Conservation (phyloP, 106 monocot species). For the Triglochin maritima region DNA sequence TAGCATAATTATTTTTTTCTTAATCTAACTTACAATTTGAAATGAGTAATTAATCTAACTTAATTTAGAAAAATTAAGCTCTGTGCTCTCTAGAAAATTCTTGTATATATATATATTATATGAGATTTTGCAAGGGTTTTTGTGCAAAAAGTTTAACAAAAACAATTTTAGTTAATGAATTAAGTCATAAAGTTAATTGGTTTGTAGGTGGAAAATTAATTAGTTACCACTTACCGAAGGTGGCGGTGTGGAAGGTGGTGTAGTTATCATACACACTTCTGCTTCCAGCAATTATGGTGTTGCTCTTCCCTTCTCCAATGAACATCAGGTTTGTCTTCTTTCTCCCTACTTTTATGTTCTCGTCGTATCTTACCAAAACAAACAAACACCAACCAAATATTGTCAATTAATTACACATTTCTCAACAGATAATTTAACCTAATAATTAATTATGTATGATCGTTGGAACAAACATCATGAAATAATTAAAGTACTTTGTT, state of each 20-base stretch:
- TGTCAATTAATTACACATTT: background rate
- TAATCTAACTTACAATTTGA: too few species aligned
- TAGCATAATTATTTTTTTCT: too few species aligned
- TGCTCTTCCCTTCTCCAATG: constrained; percentile 16
- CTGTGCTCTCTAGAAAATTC: too few species aligned
- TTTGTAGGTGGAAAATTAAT: background rate
- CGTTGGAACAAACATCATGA: background rate
- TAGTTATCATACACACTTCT: constrained; percentile 25
- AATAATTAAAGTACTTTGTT: too few species aligned
- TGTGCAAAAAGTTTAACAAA: background rate
- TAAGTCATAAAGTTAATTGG: background rate
- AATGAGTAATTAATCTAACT: too few species aligned
- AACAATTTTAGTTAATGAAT: background rate
- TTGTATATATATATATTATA: too few species aligned
- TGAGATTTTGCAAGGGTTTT: too few species aligned
- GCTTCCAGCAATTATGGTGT: constrained; percentile 16
- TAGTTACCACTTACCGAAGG: constrained; percentile 17
- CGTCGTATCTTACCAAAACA: constrained; percentile 31
- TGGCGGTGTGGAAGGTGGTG: constrained; percentile 33
- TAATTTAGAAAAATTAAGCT: too few species aligned
- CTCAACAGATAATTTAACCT: background rate
- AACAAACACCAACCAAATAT: background rate
- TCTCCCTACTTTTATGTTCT: constrained; percentile 30
- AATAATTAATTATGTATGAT: background rate
- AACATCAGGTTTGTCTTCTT: constrained; percentile 29